phyloP scores from a whole-genome alignment of 2,329 filamentous ascomycete species.

The Rachicladosporium sp. region DNA sequence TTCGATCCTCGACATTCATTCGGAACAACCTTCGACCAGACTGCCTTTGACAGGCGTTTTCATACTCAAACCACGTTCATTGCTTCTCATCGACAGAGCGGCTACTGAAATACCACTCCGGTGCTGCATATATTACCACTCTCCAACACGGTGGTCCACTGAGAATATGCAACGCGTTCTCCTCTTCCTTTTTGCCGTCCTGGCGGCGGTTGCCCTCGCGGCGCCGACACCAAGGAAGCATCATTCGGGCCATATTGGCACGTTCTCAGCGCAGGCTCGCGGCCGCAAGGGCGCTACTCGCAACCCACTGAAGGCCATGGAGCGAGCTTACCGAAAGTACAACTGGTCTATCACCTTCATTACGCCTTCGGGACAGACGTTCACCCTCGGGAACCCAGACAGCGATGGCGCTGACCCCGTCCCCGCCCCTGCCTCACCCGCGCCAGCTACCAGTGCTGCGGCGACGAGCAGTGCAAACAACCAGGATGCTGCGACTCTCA shows the following conservation, averaged over 20 bases:
- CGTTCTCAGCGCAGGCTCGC: constrained; percentile 4
- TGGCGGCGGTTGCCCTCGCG: constrained; percentile 36
- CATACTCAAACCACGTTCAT: neutral
- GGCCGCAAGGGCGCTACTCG: constrained; percentile 34
- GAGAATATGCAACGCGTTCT: constrained; percentile 10
- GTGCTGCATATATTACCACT: neutral
- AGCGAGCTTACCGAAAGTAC: constrained; percentile 58
- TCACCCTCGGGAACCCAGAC: constrained; percentile 4
- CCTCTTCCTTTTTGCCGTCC: constrained; percentile 35
- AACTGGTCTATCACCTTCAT: constrained; percentile 24
- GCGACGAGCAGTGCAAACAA: constrained; percentile 2
- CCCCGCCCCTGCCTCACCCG: neutral
- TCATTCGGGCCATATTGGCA: constrained; percentile 4
- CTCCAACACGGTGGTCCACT: neutral
- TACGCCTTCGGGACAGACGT: neutral
- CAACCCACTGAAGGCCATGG: constrained; percentile 50
- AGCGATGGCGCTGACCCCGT: constrained; percentile 1
- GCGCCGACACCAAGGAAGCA: constrained; percentile 27
- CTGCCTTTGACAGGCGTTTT: constrained; percentile 5
- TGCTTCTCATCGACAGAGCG: neutral
- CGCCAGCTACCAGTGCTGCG: neutral
- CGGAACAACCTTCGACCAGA: neutral
- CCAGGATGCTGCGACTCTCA: neutral
- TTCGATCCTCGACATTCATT: too few species aligned
- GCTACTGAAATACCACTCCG: too few species aligned